Base-by-base conservation (phyloP, 225 moss, liverwort and hornwort genomes). In the Bryoerythrophyllum caledonicum region DNA sequence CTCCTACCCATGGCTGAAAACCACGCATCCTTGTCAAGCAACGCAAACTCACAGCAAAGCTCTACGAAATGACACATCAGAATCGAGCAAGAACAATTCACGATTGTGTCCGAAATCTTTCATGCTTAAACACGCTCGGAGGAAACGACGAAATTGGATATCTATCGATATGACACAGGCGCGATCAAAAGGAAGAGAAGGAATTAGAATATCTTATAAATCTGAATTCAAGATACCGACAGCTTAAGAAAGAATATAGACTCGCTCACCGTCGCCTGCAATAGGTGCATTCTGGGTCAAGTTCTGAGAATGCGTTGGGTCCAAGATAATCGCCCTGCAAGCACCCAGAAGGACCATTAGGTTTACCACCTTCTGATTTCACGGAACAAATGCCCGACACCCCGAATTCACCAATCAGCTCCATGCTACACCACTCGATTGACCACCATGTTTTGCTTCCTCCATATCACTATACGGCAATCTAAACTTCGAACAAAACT, bases 1-100 rank as follows among this genome's bases (percentile, higher is more conserved):
- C 96, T 91, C 82, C 96, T 91, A 70, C 92, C 90, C 79, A 83
- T 77, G 34, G 74, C 94, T 96, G 88, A 66, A 80, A 68, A 77
- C 78, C 74, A 76, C 75, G 70, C 73, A 49, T 68, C 27, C 44
- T 48, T 57, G 60, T 68, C 63, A 81, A 60, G 68, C 5, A 71
- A 69, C 32, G 37, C 60, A 71, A 60, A 40, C 63, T 76, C 57
- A 32, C 41, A 24, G 55, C 10, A 32, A 72, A 46, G 37, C 25
- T 41, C 32, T 69, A 28, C 32, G 34, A 43, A 74, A 51, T 26
- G 67, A 63, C 32, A 68, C 27, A 54, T 28, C 64, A 51, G 19
- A 26, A 52, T 35, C 43, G 21, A 56, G 9, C 30, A 75, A 44
- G 27, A 54, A 60, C 30, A 55, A 48, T 4, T 57, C 35, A 48